These are phyloP conservation scores for Botrytis cinerea DNA, from an alignment of 2,329 filamentous ascomycete species.

Conservation along the genomic window DNA sequence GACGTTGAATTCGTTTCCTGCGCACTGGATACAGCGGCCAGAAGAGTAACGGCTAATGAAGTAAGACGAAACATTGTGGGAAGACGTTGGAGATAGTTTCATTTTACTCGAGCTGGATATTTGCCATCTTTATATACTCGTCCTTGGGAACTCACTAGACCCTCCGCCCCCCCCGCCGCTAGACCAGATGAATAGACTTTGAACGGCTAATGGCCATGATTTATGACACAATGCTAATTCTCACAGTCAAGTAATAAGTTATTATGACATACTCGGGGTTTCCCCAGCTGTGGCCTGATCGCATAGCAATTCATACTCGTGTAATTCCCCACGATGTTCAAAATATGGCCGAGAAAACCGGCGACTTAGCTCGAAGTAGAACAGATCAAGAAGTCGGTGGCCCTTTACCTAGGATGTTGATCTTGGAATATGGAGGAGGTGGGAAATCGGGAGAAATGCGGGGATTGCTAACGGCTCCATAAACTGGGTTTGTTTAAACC, in stretches of 20 bases:
- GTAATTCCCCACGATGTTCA: not conserved
- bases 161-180: no score
- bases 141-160: not conserved
- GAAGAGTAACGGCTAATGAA: constrained; percentile 24
- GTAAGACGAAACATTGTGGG: constrained; percentile 14
- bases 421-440: not conserved
- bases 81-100: not conserved
- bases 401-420: not conserved
- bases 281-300: not conserved
- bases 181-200: not conserved
- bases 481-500: constrained; percentile 23
- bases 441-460: constrained; percentile 5
- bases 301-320: not conserved
- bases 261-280: not conserved
- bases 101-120: not conserved
- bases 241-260: not conserved
- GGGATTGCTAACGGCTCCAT: constrained; percentile 2
- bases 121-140: not conserved
- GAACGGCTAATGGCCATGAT: not conserved
- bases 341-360: constrained; percentile 29
- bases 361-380: constrained; percentile 20
- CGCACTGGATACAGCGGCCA: constrained; percentile 25
- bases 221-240: not conserved
- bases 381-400: not conserved
- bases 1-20: constrained; percentile 27